A percentile compares a stretch with the other conserved stretches of the same genome.
Evolutionary conservation across 202 grass and related monocot species (phyloP).

Genomic region (Zoysia matrella): DNA sequence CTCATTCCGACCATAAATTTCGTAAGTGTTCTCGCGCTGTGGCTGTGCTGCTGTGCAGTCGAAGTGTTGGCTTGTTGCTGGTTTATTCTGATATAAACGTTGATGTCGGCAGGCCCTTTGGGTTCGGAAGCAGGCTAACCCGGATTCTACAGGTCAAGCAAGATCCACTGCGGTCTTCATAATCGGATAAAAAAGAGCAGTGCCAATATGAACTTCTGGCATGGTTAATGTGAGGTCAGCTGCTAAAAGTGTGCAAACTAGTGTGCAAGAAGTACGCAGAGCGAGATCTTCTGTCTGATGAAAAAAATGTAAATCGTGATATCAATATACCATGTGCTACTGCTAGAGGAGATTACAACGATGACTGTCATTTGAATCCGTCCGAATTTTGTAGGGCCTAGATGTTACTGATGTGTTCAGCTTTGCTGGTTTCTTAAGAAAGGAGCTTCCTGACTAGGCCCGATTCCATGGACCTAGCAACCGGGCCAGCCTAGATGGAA

Average conservation of each 20-base stretch:
- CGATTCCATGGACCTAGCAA: conserved; percentile 46
- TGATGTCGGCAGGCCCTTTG: neutral
- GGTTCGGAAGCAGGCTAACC: neutral
- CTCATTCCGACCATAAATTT: neutral
- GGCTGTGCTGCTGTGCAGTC: neutral
- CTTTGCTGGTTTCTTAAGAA: conserved; percentile 59
- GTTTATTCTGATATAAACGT: neutral
- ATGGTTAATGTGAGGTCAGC: neutral
- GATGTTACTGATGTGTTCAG: neutral
- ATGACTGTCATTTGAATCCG: conserved; percentile 6
- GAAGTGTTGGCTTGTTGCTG: neutral
- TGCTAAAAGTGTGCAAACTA: neutral
- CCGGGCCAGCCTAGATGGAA: neutral
- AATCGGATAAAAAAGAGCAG: conserved; percentile 5
- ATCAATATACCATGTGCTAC: too few species aligned
- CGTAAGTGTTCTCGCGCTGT: neutral
- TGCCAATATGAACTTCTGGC: neutral
- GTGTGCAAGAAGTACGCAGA: neutral
- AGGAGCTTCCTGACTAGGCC: conserved; percentile 44
- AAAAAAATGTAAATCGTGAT: neutral
- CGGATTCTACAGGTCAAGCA: conserved; percentile 6
- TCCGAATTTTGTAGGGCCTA: conserved; percentile 38
- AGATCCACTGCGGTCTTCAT: neutral
- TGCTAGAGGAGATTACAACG: too few species aligned
- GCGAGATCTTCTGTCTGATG: neutral